Conservation (phyloP, 371 early-diverging fungal species). For the Zancudomyces culisetae region DNA sequence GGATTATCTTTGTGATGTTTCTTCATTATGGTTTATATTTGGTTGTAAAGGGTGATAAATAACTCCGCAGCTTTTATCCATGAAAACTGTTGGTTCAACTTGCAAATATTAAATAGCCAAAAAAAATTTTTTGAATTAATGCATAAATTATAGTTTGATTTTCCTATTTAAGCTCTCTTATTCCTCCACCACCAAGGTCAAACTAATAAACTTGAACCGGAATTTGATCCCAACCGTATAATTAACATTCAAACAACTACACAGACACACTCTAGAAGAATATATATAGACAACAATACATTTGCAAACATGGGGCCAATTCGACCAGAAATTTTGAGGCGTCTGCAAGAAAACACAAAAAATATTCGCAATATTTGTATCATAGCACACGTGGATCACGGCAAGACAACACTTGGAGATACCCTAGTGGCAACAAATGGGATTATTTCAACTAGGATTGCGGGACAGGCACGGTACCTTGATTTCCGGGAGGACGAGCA, state of each 20-base stretch:
- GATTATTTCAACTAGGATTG: slow-evolving; percentile 86
- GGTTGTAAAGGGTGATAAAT: too few relatives aligned
- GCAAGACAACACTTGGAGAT: slow-evolving; percentile 99
- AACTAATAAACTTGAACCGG: neutral
- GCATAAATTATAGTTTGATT: too few relatives aligned
- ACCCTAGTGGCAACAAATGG: slow-evolving; percentile 92
- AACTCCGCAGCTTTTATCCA: too few relatives aligned
- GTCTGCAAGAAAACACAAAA: slow-evolving; percentile 37
- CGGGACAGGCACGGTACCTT: slow-evolving; percentile 96
- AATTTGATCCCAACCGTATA: neutral
- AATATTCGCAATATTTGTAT: slow-evolving; percentile 91
- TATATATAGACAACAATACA: too few relatives aligned
- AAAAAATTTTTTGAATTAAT: too few relatives aligned
- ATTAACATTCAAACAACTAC: too few relatives aligned
- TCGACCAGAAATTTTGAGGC: slow-evolving; percentile 33
- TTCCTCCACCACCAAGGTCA: neutral
- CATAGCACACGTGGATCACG: slow-evolving; percentile 95
- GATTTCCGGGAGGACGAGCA: slow-evolving; percentile 99
- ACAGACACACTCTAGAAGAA: too few relatives aligned
- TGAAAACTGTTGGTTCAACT: too few relatives aligned
- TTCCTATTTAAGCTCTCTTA: too few relatives aligned
- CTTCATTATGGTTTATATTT: neutral
- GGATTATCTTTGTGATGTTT: slow-evolving; percentile 11
- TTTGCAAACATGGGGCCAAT: slow-evolving; percentile 36
- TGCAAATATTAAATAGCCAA: too few relatives aligned